Base-by-base conservation (phyloP, 2,329 filamentous ascomycete genomes). In the Stagonosporopsis rhizophila region DNA sequence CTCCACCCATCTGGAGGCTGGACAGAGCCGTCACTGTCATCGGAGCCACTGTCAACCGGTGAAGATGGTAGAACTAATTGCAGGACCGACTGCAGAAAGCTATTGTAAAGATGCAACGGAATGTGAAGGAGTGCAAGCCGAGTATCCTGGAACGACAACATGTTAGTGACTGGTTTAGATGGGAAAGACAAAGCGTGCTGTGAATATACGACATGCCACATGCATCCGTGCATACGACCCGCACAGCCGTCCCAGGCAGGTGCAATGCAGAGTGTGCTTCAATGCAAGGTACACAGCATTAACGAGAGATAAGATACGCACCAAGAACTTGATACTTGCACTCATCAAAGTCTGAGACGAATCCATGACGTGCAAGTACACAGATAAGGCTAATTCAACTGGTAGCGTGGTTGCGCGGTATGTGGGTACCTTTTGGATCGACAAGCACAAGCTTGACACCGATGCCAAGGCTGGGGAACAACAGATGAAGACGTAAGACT, bases 51-150 rank as follows among this genome's bases (percentile, higher is more conserved):
- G 44, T 61, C 56, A 41, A 77, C 77, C 38, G 78, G 75, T 50
- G 78, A 70, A 47, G 74, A 83, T 59, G 92, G 91, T 52, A 96
- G 85, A 41, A 98, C 84, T 35, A 96, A 83, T 65, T 88, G 87
- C n/a, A 97, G 82, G 62, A 98, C 93, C 2, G 93, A 88, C 71
- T 96, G 92, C 15, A 97, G 80, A 66, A 97, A 91, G 61, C 83
- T 85, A 5, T 89, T 81, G 76, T 96, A 87, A 44, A 95, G 83
- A 51, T 88, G 81, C 59, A 96, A 80, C 1, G 94, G 93, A 56
- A 98, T 93, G 75, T 97, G 93, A 70, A 98, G 92, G 58, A 99
- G 83, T 69, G 88, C 92, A 68, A 96, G 87, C 61, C 88, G 89
- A 65, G 92, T 92, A 70, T 96, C 89, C 95, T 98, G 79, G 34